Evolutionary conservation across 1,284 basidiomycete genomes (phyloP).

Genomic region (Sanghuangporus baumii): DNA sequence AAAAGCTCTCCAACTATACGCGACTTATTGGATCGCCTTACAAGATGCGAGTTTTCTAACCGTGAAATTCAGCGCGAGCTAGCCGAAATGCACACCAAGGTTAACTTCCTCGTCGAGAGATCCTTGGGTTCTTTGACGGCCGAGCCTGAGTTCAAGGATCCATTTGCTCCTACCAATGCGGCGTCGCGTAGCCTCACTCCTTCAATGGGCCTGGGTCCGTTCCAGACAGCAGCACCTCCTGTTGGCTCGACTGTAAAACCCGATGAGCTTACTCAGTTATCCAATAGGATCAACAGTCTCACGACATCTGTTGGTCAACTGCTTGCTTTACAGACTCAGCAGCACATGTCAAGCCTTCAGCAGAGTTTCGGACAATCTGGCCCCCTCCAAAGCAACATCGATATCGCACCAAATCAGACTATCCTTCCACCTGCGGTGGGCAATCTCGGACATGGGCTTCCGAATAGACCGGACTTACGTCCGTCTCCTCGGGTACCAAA

Average conservation of each 20-base stretch:
- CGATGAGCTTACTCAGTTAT: constrained; percentile 73
- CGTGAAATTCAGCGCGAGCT: constrained; percentile 73
- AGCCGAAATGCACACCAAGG: constrained; percentile 68
- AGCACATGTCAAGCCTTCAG: constrained; percentile 45
- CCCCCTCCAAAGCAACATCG: constrained; percentile 23
- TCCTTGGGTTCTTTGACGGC: constrained; percentile 37
- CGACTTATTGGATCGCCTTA: constrained; percentile 71
- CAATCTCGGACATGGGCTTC: constrained; percentile 50
- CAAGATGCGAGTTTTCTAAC: constrained; percentile 63
- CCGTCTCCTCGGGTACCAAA: constrained; percentile 52
- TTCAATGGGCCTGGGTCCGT: constrained; percentile 49
- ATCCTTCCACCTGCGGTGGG: constrained; percentile 31
- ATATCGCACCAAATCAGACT: constrained; percentile 40
- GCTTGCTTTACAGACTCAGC: constrained; percentile 69
- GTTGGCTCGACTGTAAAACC: constrained; percentile 35
- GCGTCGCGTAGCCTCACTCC: constrained; percentile 28
- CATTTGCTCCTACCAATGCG: constrained; percentile 47
- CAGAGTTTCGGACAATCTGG: constrained; percentile 32
- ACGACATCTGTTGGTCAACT: constrained; percentile 86
- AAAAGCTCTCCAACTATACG: constrained; percentile 68
- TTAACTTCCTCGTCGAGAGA: constrained; percentile 70
- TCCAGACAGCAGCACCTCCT: constrained; percentile 63
- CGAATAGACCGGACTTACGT: constrained; percentile 56
- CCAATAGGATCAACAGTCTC: constrained; percentile 74
- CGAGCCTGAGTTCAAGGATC: constrained; percentile 71